phyloP scores from a whole-genome alignment of 2,329 filamentous ascomycete species.

The Huntiella omanensis region DNA sequence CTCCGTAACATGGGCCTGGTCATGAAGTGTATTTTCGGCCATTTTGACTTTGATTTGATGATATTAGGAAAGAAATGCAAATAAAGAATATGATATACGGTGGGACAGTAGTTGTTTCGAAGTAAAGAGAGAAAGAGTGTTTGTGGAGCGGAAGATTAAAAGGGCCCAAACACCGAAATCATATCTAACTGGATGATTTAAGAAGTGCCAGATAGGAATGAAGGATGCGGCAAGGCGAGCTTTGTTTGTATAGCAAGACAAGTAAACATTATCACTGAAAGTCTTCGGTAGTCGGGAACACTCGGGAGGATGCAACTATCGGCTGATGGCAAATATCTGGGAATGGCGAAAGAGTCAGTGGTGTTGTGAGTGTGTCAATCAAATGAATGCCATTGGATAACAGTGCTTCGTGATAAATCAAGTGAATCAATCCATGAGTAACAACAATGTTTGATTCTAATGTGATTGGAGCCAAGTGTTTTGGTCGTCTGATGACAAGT shows the following conservation, averaged over 20 bases:
- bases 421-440: background rate
- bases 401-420: background rate
- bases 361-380: background rate
- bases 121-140: too few species aligned
- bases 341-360: constrained; percentile 6
- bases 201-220: too few species aligned
- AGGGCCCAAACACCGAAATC: too few species aligned
- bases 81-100: constrained; percentile 20
- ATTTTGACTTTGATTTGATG: constrained; percentile 20
- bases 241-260: too few species aligned
- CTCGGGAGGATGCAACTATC: background rate
- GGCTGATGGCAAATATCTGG: background rate
- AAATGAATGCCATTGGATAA: background rate
- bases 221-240: too few species aligned
- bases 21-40: constrained; percentile 34
- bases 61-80: background rate
- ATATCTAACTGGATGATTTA: too few species aligned
- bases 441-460: background rate
- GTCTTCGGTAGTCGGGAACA: too few species aligned
- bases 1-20: constrained; percentile 47
- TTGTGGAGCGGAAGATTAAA: too few species aligned
- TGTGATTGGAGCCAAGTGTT: background rate
- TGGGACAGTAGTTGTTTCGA: background rate
- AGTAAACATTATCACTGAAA: too few species aligned
- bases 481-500: background rate